Conservation (phyloP, 148 eudicot species). For the Euryodendron excelsum region DNA sequence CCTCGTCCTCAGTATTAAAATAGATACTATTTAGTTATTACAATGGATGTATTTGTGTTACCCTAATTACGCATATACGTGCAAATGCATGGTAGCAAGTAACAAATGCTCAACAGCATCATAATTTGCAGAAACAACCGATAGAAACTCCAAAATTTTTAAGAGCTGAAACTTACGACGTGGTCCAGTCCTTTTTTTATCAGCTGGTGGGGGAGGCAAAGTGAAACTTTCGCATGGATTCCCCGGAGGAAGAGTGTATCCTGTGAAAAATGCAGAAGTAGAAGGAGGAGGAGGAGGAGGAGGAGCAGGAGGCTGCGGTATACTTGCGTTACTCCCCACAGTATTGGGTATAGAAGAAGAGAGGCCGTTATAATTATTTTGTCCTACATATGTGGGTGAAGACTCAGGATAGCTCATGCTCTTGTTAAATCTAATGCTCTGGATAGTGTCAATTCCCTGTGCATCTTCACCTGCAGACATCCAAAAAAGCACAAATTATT, state of each 20-base stretch:
- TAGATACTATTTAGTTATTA: background rate
- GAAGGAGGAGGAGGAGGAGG: conserved; percentile 25
- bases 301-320: conserved; percentile 5
- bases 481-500: conserved; percentile 16
- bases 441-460: conserved; percentile 31
- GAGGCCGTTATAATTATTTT: background rate
- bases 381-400: conserved; percentile 11
- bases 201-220: conserved; percentile 95
- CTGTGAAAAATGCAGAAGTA: conserved; percentile 59
- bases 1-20: background rate
- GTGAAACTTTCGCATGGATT: conserved; percentile 87
- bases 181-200: conserved; percentile 85
- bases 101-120: background rate
- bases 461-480: conserved; percentile 59
- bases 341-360: background rate
- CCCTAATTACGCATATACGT: background rate
- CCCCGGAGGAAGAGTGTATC: conserved; percentile 90
- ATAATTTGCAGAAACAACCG: background rate
- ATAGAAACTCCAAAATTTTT: conserved; percentile 6
- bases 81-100: background rate
- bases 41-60: background rate
- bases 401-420: conserved; percentile 23
- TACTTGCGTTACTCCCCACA: conserved; percentile 15
- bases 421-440: conserved; percentile 36
- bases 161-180: conserved; percentile 64